Evolutionary conservation across 352 stramenopile species (phyloP), one percentile per base, ranked within the genome.

Genomic region (Globisporangium echinulatum): DNA sequence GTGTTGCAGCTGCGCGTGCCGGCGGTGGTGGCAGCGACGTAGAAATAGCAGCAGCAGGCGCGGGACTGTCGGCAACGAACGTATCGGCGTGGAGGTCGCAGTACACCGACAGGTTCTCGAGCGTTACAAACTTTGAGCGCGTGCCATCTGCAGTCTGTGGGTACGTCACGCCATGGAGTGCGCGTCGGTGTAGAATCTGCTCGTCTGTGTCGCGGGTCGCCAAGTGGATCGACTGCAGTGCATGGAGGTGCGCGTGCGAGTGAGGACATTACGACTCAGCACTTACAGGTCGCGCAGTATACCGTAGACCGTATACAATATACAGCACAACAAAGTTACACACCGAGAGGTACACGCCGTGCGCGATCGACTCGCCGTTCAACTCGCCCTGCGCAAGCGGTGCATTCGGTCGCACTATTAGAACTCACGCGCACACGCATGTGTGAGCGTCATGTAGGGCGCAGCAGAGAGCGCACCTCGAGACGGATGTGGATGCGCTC

Each of bases 401-500:
- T 33, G 25, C 25, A 33, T 33, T 33, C 25, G 25, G 25, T 33
- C 25, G 25, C 25, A 33, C 25, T 33, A 33, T 33, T 3, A 33
- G 25, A 33, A 33, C 25, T 33, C 25, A 33, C 25, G 25, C 25
- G 25, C 25, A 33, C 25, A 33, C 25, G 2, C 25, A 33, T 33
- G 25, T 3, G 25, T 33, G 25, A 3, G 25, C 25, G 2, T 33
- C 25, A 33, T 3, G 25, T 33, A 33, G 25, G 25, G 3, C 25
- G 25, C 25, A 44, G 40, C 40, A 44, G 3, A 37, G 5, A n/a
- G 19, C 51, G 46, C 58, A 90, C 82, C 77, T 92, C 80, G 25
- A 89, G 69, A 19, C 82, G 82, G 53, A 90, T 59, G 52, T 90
- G 78, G 38, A 90, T 68, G 14, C 73, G 73, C 54, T 92, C 75